Base-by-base conservation (phyloP, 305 asterid genomes). In the Plantago lanceolata region DNA sequence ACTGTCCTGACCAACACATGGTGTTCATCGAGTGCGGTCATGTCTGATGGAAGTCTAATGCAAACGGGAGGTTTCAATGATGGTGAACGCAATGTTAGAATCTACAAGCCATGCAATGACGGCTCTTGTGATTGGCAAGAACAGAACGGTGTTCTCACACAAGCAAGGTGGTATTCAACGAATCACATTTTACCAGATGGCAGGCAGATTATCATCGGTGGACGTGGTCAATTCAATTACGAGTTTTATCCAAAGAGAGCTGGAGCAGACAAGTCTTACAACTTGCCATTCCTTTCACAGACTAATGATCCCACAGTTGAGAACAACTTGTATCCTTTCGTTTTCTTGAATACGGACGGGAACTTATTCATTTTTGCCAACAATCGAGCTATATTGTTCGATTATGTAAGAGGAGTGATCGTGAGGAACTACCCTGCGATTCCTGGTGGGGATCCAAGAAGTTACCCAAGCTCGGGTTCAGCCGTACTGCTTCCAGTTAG, bases 371-470 rank as follows among this genome's bases (percentile, higher is more conserved):
- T 85, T 20, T 79, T 78, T 52, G 85, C 87, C 2, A 85, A 85
- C 37, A 81, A 85, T 62, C 71, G 79, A 33, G 85, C 85, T 9
- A 79, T 85, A 14, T 19, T 85, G 68, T 71, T 81, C 52, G 70
- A 83, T 53, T 85, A 83, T 55, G 6, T 7, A 1, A 79, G 63
- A 0, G 57, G 68, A 13, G 21, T 2, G 18, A 81, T 81, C 51
- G 74, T 79, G 8, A 75, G 70, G 55, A 81, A 17, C 1, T 85
- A 85, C 65, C 85, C 87, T 4, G 20, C 59, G 15, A 67, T 85
- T 1, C 89, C 87, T 0, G 87, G 84, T 7, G 94, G 85, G 37
- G 82, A 82, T 8, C 89, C 89, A 3, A 77, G 89, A 68, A 73
- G 61, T 49, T 83, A 83, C 45, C 90, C 94, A 0, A 83, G 86